Evolutionary conservation across 2,329 filamentous ascomycete species (phyloP), one percentile per base, ranked within the genome.

Genomic region (Macrophomina phaseolina): DNA sequence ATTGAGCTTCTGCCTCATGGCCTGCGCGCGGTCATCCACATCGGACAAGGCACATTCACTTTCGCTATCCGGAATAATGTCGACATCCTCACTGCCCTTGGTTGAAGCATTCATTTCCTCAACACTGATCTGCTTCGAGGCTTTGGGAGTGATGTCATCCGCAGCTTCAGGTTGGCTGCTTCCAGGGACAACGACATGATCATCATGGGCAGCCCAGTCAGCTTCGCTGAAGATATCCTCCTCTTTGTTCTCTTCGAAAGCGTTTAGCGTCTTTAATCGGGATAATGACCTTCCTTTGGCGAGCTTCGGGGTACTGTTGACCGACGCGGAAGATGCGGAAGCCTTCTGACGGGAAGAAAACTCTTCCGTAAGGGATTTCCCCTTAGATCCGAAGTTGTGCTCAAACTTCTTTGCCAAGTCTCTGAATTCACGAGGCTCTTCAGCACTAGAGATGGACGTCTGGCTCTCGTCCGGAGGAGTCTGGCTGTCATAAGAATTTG

Each of bases 81-180:
- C 70, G 18, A 83, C 67, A 60, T 84, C 82, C 68, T 84, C 82
- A 67, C 82, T 84, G 12, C 82, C 82, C 67, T 79, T 78, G 7
- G 51, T 58, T 6, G 23, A 28, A 28, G 36, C 23, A n/a, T 5
- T 14, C 42, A 42, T 18, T 16, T 5, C 36, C 18, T 7, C n/a
- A 32, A 5, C 30, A 18, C 30, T 5, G 11, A 11, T 6, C 5
- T 49, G 52, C 42, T 65, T 46, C 38, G 28, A 46, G 3, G 45
- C 51, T 12, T 46, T 46, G 28, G 56, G 45, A 2, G 36, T 23
- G 5, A 42, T 3, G 8, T 52, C 40, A 40, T 51, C n/a, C 32
- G 4, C 38, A 23, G 32, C 40, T 16, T n/a, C 30, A 16, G 51
- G 4, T 16, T 65, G 51, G 38, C 52, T 42, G 64, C 55, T 42